Conservation (phyloP, 768 basidiomycete species). For the Lactifluus volemus region DNA sequence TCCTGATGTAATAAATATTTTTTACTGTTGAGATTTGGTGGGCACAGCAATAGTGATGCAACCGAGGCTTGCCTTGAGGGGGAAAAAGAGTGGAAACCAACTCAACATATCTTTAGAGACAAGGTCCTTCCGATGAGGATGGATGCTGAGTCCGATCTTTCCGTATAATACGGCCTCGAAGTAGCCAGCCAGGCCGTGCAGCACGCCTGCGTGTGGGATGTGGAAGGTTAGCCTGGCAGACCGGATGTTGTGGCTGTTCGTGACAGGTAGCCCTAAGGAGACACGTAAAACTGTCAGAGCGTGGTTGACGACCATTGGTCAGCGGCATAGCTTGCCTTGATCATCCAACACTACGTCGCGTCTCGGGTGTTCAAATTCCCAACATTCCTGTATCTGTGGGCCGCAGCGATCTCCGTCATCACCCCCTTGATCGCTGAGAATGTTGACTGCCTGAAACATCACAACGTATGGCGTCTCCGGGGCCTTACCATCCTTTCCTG, state of each 20-base stretch:
- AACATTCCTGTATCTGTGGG: conserved; percentile 84
- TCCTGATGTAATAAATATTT: conserved; percentile 42
- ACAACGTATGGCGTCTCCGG: conserved; percentile 97
- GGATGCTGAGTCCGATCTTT: conserved; percentile 87
- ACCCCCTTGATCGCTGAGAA: conserved; percentile 70
- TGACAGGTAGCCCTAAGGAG: conserved; percentile 67
- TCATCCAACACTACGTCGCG: conserved; percentile 67
- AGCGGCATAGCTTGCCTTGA: conserved; percentile 40
- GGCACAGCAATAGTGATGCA: background rate
- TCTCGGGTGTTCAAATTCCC: conserved; percentile 94
- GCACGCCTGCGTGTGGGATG: conserved; percentile 87
- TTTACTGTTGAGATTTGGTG: background rate
- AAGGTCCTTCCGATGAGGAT: conserved; percentile 78
- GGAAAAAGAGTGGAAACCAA: conserved; percentile 98
- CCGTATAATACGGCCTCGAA: conserved; percentile 92
- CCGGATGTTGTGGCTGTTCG: conserved; percentile 94
- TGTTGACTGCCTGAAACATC: conserved; percentile 92
- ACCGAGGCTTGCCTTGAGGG: conserved; percentile 58
- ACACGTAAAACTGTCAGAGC: background rate
- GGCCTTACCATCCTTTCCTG: conserved; percentile 55
- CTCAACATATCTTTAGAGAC: conserved; percentile 96
- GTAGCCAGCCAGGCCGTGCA: conserved; percentile 94
- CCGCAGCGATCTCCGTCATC: conserved; percentile 62
- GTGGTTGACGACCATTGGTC: background rate
- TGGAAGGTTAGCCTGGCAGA: conserved; percentile 81